Conservation (phyloP, 305 asterid species). For the Fraxinus baroniana region DNA sequence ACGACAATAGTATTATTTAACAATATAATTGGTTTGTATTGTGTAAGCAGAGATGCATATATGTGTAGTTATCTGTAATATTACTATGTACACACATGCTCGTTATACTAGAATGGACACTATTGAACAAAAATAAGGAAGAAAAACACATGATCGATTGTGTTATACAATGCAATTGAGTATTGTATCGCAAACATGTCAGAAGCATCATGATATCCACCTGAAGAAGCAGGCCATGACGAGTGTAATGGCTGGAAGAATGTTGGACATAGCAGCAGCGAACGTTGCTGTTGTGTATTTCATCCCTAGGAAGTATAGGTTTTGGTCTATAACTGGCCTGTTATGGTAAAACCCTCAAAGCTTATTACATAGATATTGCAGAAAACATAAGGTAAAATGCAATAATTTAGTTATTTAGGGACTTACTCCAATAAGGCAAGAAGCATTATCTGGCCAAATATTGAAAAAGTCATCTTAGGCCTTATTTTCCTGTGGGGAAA, state of each 20-base stretch:
- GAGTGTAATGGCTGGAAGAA: conserved; percentile 68
- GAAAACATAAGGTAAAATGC: neutral
- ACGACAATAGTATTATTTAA: neutral
- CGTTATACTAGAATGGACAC: neutral
- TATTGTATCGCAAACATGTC: neutral
- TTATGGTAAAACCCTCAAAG: conserved; percentile 5
- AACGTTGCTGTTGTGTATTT: conserved; percentile 64
- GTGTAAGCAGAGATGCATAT: neutral
- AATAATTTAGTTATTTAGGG: neutral
- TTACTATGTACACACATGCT: neutral
- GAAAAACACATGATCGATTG: neutral
- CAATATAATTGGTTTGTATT: neutral
- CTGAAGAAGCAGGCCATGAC: conserved; percentile 64
- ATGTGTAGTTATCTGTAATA: neutral
- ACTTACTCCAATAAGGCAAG: conserved; percentile 51
- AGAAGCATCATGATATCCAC: conserved; percentile 17
- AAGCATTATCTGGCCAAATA: conserved; percentile 35
- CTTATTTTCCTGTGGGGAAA: conserved; percentile 42
- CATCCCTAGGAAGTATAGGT: conserved; percentile 55
- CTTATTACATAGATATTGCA: conserved; percentile 5
- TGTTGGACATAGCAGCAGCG: conserved; percentile 63
- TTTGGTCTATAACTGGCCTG: conserved; percentile 61
- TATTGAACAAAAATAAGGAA: neutral
- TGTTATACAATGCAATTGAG: neutral
- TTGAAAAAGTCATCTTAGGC: conserved; percentile 49